Percentiles rank a stretch among this genome's conserved stretches.
Evolutionary conservation across 2,329 filamentous ascomycete species (phyloP).

Genomic region (Laburnicola sp.): DNA sequence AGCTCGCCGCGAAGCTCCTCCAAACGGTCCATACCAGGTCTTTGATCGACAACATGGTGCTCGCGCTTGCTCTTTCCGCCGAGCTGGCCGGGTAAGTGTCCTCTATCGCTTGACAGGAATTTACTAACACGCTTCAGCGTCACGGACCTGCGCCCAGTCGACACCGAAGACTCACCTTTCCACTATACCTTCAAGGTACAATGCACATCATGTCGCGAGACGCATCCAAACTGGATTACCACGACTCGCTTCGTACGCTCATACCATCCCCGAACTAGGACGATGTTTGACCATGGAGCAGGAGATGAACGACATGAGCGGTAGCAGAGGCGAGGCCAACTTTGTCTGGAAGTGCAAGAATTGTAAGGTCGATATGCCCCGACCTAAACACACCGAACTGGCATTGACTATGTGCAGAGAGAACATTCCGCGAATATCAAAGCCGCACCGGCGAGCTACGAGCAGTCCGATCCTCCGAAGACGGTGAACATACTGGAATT

Average conservation of each 20-base stretch:
- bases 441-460: conserved; percentile 71
- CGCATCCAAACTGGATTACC: conserved; percentile 81
- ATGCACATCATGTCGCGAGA: conserved; percentile 95
- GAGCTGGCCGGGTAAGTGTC: conserved; percentile 40
- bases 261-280: neutral
- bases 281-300: conserved; percentile 42
- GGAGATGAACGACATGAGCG: conserved; percentile 89
- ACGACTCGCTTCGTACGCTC: conserved; percentile 83
- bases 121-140: conserved; percentile 62
- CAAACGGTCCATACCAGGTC: neutral
- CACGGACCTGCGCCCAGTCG: conserved; percentile 82
- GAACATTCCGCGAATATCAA: conserved; percentile 86
- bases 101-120: neutral
- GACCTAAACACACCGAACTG: neutral
- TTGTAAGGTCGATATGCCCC: conserved; percentile 71
- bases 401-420: conserved; percentile 56
- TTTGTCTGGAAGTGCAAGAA: conserved; percentile 99
- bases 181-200: conserved; percentile 98
- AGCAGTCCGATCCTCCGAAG: conserved; percentile 71
- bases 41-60: conserved; percentile 31
- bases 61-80: conserved; percentile 45
- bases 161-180: conserved; percentile 80
- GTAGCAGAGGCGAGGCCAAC: conserved; percentile 92
- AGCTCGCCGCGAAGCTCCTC: neutral
- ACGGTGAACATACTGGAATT: conserved; percentile 81